Evolutionary conservation across 192 early-diverging fungal species (phyloP).

Genomic region (Coemansia sp.): DNA sequence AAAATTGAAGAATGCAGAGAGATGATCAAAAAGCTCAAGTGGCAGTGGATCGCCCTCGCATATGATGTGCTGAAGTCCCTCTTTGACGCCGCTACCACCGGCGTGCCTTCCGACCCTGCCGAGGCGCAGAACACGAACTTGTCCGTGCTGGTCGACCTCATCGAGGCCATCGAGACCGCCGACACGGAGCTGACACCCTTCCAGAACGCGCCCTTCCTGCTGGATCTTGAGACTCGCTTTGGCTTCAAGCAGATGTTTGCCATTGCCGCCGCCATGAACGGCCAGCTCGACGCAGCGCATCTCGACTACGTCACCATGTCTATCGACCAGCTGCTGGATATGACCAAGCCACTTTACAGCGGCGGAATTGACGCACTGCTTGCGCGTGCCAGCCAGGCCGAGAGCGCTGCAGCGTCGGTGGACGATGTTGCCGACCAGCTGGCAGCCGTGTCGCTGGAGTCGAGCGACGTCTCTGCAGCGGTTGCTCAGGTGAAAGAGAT

Average conservation of each 20-base stretch:
- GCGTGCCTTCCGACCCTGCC: slow-evolving; percentile 47
- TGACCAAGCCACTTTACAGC: slow-evolving; percentile 52
- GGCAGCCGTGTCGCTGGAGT: slow-evolving; percentile 9
- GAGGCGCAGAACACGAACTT: slow-evolving; percentile 45
- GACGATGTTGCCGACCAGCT: slow-evolving; percentile 5
- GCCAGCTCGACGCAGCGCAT: slow-evolving; percentile 53
- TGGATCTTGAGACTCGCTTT: slow-evolving; percentile 80
- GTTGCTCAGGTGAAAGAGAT: slow-evolving; percentile 84
- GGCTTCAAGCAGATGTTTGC: slow-evolving; percentile 60
- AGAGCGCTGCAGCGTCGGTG: background rate
- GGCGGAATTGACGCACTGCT: slow-evolving; percentile 11
- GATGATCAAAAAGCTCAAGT: slow-evolving; percentile 41
- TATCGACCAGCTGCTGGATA: slow-evolving; percentile 67
- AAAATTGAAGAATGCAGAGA: slow-evolving; percentile 5
- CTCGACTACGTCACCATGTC: slow-evolving; percentile 64
- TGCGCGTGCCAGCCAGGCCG: slow-evolving; percentile 5
- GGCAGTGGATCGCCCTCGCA: slow-evolving; percentile 43
- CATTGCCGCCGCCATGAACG: slow-evolving; percentile 9
- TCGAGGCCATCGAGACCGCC: slow-evolving; percentile 65
- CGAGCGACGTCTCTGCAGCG: slow-evolving; percentile 17
- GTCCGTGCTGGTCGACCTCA: slow-evolving; percentile 54
- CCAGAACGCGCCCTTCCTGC: slow-evolving; percentile 71
- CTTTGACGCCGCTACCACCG: slow-evolving; percentile 60
- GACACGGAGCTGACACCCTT: slow-evolving; percentile 57
- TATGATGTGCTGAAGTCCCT: slow-evolving; percentile 54